These are phyloP conservation scores for Rhodocollybia butyracea DNA, from an alignment of 768 basidiomycete genomes.

Conservation along the genomic window DNA sequence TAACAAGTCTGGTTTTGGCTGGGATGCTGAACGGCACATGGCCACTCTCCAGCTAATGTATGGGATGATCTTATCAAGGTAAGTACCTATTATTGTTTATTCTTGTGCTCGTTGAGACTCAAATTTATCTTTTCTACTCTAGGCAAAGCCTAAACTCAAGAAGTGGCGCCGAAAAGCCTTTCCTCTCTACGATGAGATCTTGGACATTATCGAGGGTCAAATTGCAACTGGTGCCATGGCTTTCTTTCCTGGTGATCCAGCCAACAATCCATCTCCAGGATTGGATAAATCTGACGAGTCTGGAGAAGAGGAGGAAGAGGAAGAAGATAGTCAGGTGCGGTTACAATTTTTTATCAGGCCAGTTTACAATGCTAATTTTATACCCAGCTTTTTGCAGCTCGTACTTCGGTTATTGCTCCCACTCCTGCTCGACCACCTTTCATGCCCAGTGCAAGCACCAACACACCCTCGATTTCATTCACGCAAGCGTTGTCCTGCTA, in stretches of 20 bases:
- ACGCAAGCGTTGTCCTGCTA: not conserved
- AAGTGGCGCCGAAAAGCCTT: slow-evolving; percentile 14
- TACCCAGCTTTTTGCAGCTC: too few species aligned
- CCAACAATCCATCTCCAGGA: not conserved
- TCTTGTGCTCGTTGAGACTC: not conserved
- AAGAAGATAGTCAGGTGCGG: too few species aligned
- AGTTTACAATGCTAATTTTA: too few species aligned
- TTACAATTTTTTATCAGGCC: too few species aligned
- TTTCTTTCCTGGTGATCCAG: slow-evolving; percentile 4
- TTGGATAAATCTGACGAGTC: not conserved
- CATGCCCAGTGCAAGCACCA: not conserved
- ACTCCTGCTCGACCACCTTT: not conserved
- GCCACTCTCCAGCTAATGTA: not conserved
- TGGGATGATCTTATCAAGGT: not conserved
- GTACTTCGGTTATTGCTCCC: not conserved
- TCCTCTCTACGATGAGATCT: slow-evolving; percentile 13
- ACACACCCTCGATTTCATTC: too few species aligned
- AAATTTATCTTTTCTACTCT: too few species aligned
- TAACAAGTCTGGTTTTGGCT: not conserved
- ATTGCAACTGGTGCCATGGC: slow-evolving; percentile 14
- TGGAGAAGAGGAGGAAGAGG: too few species aligned
- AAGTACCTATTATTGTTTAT: not conserved
- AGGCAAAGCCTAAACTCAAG: not conserved
- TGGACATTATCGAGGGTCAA: slow-evolving; percentile 8
- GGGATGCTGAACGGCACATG: not conserved